These are phyloP conservation scores for Kandelia obovata DNA, from an alignment of 345 rosid species.

Conservation along the genomic window DNA sequence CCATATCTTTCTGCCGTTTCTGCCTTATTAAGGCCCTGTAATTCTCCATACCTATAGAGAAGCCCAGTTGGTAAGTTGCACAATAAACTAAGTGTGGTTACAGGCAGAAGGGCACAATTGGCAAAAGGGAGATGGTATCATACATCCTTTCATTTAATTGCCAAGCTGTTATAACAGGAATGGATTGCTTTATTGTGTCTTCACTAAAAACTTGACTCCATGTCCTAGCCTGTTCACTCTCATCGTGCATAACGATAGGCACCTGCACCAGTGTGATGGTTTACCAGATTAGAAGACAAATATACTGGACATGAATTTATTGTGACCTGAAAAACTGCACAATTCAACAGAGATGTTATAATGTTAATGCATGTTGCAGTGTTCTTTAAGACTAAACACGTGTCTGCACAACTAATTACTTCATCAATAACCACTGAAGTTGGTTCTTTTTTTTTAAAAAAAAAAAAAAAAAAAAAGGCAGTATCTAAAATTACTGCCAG, in stretches of 20 bases:
- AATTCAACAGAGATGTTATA: neutral
- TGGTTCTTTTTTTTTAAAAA: neutral
- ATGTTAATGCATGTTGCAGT: neutral
- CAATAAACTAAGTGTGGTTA: neutral
- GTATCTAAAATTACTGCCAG: neutral
- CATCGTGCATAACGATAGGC: slow-evolving; percentile 73
- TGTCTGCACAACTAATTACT: neutral
- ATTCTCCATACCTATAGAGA: slow-evolving; percentile 78
- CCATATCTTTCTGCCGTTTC: slow-evolving; percentile 96
- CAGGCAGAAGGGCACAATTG: neutral
- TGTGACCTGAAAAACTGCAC: neutral
- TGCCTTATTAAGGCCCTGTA: slow-evolving; percentile 93
- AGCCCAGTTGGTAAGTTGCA: slow-evolving; percentile 3
- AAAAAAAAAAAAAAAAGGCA: too few species aligned
- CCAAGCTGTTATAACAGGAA: slow-evolving; percentile 89
- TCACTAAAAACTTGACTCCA: slow-evolving; percentile 93
- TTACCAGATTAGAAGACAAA: slow-evolving; percentile 12
- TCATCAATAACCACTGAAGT: neutral
- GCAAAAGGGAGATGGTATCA: slow-evolving; percentile 4
- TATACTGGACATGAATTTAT: neutral
- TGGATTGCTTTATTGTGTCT: slow-evolving; percentile 73
- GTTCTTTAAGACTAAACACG: neutral
- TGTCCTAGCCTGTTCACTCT: slow-evolving; percentile 67
- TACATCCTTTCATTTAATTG: slow-evolving; percentile 98
- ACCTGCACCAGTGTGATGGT: slow-evolving; percentile 44